These are phyloP conservation scores for Gymnopus androsaceus DNA, from an alignment of 1,284 basidiomycete species.

Conservation along the genomic window DNA sequence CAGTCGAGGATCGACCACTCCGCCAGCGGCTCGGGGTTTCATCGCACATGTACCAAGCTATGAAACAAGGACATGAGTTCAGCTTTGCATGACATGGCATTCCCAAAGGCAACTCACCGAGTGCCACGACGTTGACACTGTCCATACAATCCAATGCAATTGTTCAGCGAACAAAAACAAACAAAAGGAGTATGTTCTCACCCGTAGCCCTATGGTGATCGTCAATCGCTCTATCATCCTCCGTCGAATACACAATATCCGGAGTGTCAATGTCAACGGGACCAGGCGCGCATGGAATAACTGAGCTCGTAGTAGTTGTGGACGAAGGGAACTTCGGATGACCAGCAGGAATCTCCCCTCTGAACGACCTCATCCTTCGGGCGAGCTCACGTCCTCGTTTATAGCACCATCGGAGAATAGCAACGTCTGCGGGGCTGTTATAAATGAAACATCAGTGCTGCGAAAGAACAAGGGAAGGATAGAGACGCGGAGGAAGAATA, in stretches of 20 bases:
- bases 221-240: constrained; percentile 59
- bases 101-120: constrained; percentile 42
- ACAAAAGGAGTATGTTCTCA: constrained; percentile 16
- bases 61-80: neutral
- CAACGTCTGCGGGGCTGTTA: constrained; percentile 53
- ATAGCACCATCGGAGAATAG: constrained; percentile 54
- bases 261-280: constrained; percentile 46
- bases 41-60: constrained; percentile 70
- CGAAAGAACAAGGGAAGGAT: neutral
- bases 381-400: constrained; percentile 60
- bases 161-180: neutral
- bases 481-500: constrained; percentile 2
- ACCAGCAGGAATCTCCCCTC: constrained; percentile 46
- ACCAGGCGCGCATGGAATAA: constrained; percentile 24
- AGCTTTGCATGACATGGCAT: neutral
- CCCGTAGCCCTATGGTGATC: constrained; percentile 36
- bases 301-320: neutral
- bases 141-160: neutral
- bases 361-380: constrained; percentile 56
- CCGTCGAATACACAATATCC: constrained; percentile 51
- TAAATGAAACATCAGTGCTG: neutral
- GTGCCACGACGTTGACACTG: constrained; percentile 55
- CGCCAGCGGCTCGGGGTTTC: constrained; percentile 56
- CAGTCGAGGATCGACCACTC: constrained; percentile 62
- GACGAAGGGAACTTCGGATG: constrained; percentile 52